These are phyloP conservation scores for Rhodomyrtus psidioides DNA, from an alignment of 441 rosid species.

Conservation along the genomic window DNA sequence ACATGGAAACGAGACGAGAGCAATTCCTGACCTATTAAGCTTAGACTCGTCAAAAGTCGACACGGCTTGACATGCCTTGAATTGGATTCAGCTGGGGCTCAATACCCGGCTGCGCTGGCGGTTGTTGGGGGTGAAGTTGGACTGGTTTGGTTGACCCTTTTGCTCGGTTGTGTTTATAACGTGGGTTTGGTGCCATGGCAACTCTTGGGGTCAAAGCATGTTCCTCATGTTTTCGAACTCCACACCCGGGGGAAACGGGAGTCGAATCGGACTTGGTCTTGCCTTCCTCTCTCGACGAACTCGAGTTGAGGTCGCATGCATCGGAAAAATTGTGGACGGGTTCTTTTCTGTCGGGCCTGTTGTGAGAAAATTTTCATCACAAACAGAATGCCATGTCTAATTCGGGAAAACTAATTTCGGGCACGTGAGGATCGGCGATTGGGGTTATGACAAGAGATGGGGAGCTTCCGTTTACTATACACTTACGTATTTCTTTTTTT, in stretches of 20 bases:
- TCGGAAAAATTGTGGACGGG: background rate
- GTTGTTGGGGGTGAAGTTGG: background rate
- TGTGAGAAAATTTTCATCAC: background rate
- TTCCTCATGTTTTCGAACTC: background rate
- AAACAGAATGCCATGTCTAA: background rate
- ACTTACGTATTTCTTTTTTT: too few relatives aligned
- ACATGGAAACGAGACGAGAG: background rate
- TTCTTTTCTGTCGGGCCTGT: background rate
- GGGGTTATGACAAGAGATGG: too few relatives aligned
- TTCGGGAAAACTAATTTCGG: background rate
- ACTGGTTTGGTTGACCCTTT: background rate
- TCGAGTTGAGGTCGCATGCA: background rate
- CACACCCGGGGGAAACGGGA: background rate
- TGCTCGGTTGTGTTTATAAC: background rate
- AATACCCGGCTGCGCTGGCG: background rate
- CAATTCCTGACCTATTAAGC: background rate
- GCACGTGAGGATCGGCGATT: too few relatives aligned
- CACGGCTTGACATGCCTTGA: background rate
- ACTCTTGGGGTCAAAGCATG: background rate
- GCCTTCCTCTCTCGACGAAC: background rate
- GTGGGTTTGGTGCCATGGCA: background rate
- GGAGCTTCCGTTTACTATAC: too few relatives aligned
- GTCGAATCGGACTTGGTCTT: background rate
- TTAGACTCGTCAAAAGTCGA: rapidly evolving
- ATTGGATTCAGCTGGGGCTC: background rate